Evolutionary conservation across 768 basidiomycete genomes (phyloP), one percentile per base, ranked within the genome.

Genomic region (Tylopilus rubrobrunneus): DNA sequence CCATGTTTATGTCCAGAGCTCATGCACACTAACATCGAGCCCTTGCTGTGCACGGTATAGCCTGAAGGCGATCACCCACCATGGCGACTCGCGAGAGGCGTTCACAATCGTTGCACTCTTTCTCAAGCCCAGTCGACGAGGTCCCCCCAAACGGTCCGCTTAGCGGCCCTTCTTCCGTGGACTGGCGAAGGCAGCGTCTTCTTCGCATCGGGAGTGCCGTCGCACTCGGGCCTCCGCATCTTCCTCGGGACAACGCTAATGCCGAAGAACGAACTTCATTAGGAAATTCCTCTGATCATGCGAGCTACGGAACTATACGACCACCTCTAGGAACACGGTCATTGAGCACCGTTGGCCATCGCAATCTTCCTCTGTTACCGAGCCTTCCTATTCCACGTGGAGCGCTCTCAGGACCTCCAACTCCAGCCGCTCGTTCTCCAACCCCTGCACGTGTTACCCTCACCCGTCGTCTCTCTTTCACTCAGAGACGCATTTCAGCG

Each of bases 401-500:
- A 23, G 66, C 77, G 8, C 53, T 67, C 53, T 77, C 78, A 29
- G 66, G 62, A 48, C 73, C 78, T 8, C 51, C 70, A 4, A 70
- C 72, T 48, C 71, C 76, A 7, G 55, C 56, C 4, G 3, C 60
- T 21, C 61, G 63, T 45, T 64, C 73, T 7, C 67, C 79, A 5
- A 62, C 64, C 4, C 67, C 76, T 31, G 70, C 62, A 7, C 63
- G 53, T 1, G 41, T 55, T 23, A 61, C 75, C 7, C 71, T 77
- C 56, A 65, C 74, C 47, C 67, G 81, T 45, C 74, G 68, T 46
- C 58, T 63, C 39, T 65, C 73, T 46, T 53, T 62, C 17, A 56
- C 73, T 36, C 78, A 82, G 60, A 79, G 88, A 9, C 86, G 85
- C 0, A 85, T 89, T 51, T 85, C 87, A 3, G 80, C 86, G 3